Conservation (phyloP, 2,329 filamentous ascomycete species). For the Penicillium italicum region DNA sequence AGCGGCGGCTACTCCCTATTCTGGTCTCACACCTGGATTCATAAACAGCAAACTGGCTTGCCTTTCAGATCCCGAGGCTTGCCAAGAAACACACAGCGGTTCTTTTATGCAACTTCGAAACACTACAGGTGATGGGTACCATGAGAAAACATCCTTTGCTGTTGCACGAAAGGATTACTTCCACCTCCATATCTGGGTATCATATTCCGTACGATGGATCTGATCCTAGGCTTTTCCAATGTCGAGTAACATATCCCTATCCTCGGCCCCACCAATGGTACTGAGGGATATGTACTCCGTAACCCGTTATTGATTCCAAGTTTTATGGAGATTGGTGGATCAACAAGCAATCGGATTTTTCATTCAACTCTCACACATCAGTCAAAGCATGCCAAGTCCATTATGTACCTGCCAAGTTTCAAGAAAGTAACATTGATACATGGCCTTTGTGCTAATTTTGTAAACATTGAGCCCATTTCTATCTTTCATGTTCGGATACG, state of each 20-base stretch:
- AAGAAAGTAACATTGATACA: not conserved
- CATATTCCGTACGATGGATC: not conserved
- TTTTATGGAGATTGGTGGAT: not conserved
- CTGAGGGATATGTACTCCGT: not conserved
- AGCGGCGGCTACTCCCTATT: not conserved
- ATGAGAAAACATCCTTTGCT: not conserved
- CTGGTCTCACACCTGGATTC: not conserved
- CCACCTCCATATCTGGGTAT: not conserved
- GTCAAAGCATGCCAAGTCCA: not conserved
- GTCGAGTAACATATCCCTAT: not conserved
- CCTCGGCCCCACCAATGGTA: not conserved
- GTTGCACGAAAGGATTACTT: not conserved
- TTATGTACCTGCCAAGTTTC: not conserved
- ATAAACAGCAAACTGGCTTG: not conserved
- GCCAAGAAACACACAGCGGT: not conserved
- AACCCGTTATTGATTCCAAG: not conserved
- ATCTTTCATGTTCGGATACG: constrained; percentile 1
- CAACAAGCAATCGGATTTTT: not conserved
- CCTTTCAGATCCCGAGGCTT: not conserved
- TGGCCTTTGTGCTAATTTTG: not conserved
- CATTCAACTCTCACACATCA: not conserved
- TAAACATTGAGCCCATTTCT: not conserved
- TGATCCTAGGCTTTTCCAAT: not conserved
- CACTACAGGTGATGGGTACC: not conserved
- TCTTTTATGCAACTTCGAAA: not conserved